Conservation (phyloP, 2,329 filamentous ascomycete genomes). For the Neonectria sp. region DNA sequence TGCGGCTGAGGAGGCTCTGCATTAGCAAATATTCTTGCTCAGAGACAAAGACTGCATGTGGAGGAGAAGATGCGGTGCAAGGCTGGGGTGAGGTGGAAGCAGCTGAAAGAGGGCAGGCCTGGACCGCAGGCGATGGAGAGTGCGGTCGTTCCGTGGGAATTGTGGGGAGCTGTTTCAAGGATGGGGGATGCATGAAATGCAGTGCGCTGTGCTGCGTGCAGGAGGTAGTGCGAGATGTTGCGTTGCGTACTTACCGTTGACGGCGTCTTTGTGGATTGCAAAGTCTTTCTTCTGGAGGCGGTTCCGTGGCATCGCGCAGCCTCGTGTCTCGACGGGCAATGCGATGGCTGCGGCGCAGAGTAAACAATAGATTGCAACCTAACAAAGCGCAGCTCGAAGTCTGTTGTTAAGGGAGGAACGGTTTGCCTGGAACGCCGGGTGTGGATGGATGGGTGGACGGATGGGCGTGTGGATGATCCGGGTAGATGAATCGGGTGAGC, state of each 20-base stretch:
- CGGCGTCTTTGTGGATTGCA: conserved; percentile 52
- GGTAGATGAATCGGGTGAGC: conserved; percentile 23
- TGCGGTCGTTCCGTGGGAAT: conserved; percentile 38
- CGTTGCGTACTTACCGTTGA: conserved; percentile 38
- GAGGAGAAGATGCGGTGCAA: conserved; percentile 23
- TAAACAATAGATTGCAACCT: conserved; percentile 5
- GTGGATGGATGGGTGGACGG: conserved; percentile 12
- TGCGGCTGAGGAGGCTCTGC: conserved; percentile 38
- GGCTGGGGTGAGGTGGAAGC: conserved; percentile 37
- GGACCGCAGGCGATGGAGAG: conserved; percentile 13
- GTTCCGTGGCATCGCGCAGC: conserved; percentile 50
- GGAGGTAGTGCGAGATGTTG: conserved; percentile 8
- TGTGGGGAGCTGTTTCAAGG: conserved; percentile 46
- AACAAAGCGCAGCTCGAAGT: conserved; percentile 14
- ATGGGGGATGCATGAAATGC: conserved; percentile 34
- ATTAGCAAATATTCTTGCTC: conserved; percentile 35
- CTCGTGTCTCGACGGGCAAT: conserved; percentile 3
- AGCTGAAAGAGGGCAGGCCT: conserved; percentile 20
- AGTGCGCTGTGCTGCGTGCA: conserved; percentile 9
- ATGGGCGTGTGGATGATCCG: conserved; percentile 7
- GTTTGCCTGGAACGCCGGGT: conserved; percentile 22
- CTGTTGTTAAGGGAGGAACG: conserved; percentile 27
- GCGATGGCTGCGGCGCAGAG: not conserved
- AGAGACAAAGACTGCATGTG: conserved; percentile 18
- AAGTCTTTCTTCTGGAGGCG: conserved; percentile 54